Percentiles rank a stretch among this genome's conserved stretches.
phyloP scores from a whole-genome alignment of 2,329 filamentous ascomycete species.

The Cladosporium sp. region DNA sequence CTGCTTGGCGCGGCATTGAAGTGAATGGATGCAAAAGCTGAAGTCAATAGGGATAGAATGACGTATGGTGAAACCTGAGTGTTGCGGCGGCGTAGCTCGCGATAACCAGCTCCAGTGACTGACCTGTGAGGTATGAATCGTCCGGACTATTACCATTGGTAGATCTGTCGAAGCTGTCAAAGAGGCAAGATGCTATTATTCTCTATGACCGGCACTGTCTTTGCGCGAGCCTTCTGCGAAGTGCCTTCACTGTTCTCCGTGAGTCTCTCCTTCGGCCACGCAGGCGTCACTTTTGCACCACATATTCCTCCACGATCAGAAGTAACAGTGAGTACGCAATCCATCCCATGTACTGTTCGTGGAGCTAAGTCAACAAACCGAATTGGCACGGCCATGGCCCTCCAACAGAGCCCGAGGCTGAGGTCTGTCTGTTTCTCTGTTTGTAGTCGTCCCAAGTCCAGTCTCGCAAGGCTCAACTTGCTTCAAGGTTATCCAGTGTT shows the following conservation, averaged over 20 bases:
- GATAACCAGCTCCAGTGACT: background rate
- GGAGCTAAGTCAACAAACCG: background rate
- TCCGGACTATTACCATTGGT: background rate
- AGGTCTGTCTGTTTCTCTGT: background rate
- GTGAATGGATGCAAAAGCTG: conserved; percentile 3
- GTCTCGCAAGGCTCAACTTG: background rate
- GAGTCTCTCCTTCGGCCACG: background rate
- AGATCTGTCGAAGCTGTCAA: background rate
- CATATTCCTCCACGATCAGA: background rate
- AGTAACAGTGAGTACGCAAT: background rate
- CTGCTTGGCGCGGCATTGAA: background rate
- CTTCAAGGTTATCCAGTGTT: background rate
- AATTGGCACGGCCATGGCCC: background rate
- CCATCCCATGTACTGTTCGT: too few relatives aligned
- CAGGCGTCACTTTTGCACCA: background rate
- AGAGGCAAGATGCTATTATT: background rate
- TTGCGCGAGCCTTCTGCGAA: background rate
- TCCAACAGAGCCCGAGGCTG: background rate
- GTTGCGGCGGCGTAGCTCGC: background rate
- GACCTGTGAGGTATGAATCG: background rate
- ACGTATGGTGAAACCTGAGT: background rate
- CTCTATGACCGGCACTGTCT: background rate
- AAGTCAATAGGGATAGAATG: background rate
- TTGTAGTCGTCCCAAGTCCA: background rate
- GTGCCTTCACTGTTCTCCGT: background rate